Percentiles rank a stretch among this genome's conserved stretches.
Conservation (phyloP, 2,329 filamentous ascomycete species). For the Incumbomyces delicatus region DNA sequence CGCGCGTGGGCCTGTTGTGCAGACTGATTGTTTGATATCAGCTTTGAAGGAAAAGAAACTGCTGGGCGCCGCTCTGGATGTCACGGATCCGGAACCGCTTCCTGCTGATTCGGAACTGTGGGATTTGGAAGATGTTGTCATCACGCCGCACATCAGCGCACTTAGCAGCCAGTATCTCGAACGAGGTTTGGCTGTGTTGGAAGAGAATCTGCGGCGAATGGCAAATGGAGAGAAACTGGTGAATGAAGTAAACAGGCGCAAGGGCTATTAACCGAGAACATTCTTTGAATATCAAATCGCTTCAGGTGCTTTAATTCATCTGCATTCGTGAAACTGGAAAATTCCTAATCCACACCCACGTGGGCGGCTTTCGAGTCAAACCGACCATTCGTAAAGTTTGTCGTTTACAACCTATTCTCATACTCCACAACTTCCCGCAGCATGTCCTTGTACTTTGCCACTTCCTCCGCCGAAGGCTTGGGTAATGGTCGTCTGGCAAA, state of each 20-base stretch:
- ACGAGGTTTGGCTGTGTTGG: conserved; percentile 49
- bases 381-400: neutral
- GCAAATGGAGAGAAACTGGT: conserved; percentile 46
- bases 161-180: conserved; percentile 45
- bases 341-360: too few species aligned
- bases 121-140: conserved; percentile 57
- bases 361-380: neutral
- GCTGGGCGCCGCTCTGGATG: conserved; percentile 63
- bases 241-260: conserved; percentile 52
- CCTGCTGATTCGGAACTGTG: conserved; percentile 59
- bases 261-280: conserved; percentile 40
- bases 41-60: conserved; percentile 47
- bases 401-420: conserved; percentile 22
- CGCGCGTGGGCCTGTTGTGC: conserved; percentile 53
- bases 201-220: conserved; percentile 45
- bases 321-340: too few species aligned
- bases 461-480: conserved; percentile 31
- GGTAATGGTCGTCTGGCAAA: conserved; percentile 49
- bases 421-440: conserved; percentile 31
- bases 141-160: conserved; percentile 58
- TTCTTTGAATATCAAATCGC: too few species aligned
- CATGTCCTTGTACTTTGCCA: conserved; percentile 26
- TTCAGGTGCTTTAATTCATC: too few species aligned
- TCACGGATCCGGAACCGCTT: conserved; percentile 70
- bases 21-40: conserved; percentile 52